phyloP scores from a whole-genome alignment of 352 stramenopile genomes.

The Globisporangium perplexum region DNA sequence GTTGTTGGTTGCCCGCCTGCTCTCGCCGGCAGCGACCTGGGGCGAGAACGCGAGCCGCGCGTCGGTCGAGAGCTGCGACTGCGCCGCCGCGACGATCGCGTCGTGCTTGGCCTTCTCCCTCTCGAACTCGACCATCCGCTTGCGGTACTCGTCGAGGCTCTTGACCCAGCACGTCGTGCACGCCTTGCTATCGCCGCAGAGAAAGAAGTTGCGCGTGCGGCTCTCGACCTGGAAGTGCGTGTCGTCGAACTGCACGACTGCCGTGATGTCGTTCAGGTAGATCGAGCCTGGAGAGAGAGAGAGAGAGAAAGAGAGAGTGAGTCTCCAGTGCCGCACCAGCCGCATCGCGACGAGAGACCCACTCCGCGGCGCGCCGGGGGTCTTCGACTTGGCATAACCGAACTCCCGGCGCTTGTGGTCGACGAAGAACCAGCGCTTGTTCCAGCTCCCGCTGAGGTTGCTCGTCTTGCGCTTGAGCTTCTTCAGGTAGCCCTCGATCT shows the following conservation, averaged over 20 bases:
- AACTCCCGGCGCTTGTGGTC: slow-evolving; percentile 71
- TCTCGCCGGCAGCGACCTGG: not conserved
- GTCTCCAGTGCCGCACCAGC: not conserved
- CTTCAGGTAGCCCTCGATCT: slow-evolving; percentile 85
- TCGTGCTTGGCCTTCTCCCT: slow-evolving; percentile 46
- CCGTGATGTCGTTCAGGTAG: slow-evolving; percentile 84
- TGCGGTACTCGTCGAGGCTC: slow-evolving; percentile 76
- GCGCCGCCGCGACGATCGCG: slow-evolving; percentile 12
- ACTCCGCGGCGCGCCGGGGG: slow-evolving; percentile 39
- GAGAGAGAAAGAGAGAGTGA: not conserved
- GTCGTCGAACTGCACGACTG: slow-evolving; percentile 79
- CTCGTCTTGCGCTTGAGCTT: slow-evolving; percentile 86
- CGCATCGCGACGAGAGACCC: slow-evolving; percentile 3
- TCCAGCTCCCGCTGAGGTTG: slow-evolving; percentile 72
- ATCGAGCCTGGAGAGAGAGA: slow-evolving; percentile 48
- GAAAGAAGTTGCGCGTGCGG: slow-evolving; percentile 79
- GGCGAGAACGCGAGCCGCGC: slow-evolving; percentile 1
- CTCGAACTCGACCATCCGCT: slow-evolving; percentile 60
- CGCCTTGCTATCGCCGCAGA: slow-evolving; percentile 81
- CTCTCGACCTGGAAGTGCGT: slow-evolving; percentile 84
- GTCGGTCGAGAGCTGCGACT: slow-evolving; percentile 6
- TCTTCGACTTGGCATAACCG: slow-evolving; percentile 55
- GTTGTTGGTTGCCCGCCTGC: slow-evolving; percentile 3
- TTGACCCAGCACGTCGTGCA: slow-evolving; percentile 76
- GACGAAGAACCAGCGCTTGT: slow-evolving; percentile 86